Evolutionary conservation across 2,329 filamentous ascomycete species (phyloP), one percentile per base, ranked within the genome.

Genomic region (Byssothecium circinans): DNA sequence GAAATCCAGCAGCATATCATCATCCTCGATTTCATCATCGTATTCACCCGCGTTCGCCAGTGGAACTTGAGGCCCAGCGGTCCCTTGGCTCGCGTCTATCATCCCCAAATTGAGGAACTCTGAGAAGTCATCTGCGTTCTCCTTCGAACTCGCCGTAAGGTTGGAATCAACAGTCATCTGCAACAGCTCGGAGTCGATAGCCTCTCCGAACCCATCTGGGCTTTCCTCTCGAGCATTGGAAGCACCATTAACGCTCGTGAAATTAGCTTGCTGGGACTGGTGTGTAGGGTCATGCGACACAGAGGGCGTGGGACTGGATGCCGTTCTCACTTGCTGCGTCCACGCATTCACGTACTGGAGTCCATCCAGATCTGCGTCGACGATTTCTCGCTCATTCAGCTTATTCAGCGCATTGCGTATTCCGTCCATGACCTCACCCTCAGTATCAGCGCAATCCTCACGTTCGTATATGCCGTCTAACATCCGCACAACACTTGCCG

Each of bases 1-100:
- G 14, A 58, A 8, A 34, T 60, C 60, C 58, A 64, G 51, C 47
- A 65, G 43, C 62, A 64, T 65, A 2, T 62, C 62, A 25, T 65
- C 62, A 2, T 32, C 42, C 14, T 59, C 59, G 2, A 57, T 38
- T n/a, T 41, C 51, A 14, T 53, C 49, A 2, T 37, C 40, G 19
- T 20, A 42, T 14, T 50, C 49, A 4, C 15, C 34, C 6, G n/a
- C 42, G 8, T 33, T 32, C 12, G 14, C 29, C 29, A 14, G 12
- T 14, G 29, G 29, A 32, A n/a, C 29, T 32, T 32, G 10, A 14
- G 14, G 29, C 4, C 14, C 10, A 14, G 29, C 5, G 14, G 6
- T 5, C 6, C 4, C 29, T 12, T 14, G 6, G 14, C 29, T 12
- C 12, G 29, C 5, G 8, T n/a, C 29, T 12, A 14, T 7, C 29